A percentile compares a stretch with the other conserved stretches of the same genome.
These are phyloP conservation scores for Jacaranda mimosifolia DNA, from an alignment of 257 asterid species.

Conservation along the genomic window DNA sequence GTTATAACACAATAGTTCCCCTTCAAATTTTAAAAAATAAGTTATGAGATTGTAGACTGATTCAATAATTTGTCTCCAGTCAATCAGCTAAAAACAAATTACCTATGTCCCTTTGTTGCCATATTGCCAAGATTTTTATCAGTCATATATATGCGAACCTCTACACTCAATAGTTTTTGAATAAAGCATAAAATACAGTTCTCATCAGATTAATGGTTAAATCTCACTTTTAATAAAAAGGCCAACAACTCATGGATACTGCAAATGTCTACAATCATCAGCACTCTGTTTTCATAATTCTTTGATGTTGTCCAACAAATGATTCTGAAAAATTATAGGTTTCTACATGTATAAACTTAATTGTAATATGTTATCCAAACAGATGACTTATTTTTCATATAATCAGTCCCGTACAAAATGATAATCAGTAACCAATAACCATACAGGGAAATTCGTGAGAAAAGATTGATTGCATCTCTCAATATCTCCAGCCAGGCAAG, in stretches of 20 bases:
- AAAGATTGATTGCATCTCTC: not conserved
- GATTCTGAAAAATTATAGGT: not conserved
- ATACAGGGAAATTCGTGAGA: not conserved
- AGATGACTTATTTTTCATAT: not conserved
- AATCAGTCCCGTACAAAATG: not conserved
- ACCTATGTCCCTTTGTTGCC: not conserved
- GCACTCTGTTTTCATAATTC: not conserved
- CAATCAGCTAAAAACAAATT: slow-evolving; percentile 3
- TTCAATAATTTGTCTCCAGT: not conserved
- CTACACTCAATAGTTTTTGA: not conserved
- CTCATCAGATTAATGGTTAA: not conserved
- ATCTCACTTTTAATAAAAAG: not conserved
- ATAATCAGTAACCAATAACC: not conserved
- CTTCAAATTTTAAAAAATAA: not conserved
- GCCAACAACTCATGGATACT: not conserved
- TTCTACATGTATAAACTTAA: slow-evolving; percentile 1
- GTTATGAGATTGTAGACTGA: slow-evolving; percentile 4
- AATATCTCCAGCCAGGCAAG: slow-evolving; percentile 17
- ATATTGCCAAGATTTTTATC: slow-evolving; percentile 5
- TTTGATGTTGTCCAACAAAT: not conserved
- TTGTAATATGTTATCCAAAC: not conserved
- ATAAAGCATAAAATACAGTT: not conserved
- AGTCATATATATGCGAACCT: slow-evolving; percentile 6
- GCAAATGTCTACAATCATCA: slow-evolving; percentile 7
- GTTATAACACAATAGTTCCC: not conserved